Evolutionary conservation across 208 protist genomes (phyloP).

Genomic region (Crithidia fasciculata): DNA sequence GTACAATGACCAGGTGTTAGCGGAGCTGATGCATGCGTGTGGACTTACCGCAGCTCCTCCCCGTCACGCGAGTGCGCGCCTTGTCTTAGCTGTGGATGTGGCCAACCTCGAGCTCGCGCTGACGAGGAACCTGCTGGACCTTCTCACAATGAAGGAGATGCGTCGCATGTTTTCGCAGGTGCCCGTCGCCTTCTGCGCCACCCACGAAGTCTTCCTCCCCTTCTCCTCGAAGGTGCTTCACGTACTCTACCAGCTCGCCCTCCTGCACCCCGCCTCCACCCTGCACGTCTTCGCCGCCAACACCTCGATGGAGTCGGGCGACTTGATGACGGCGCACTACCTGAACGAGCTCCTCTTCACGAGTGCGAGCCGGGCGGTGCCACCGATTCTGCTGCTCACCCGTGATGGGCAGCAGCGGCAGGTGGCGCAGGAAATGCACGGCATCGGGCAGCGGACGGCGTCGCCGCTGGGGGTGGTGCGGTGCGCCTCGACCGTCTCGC

Average conservation of each 20-base stretch:
- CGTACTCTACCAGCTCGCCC: conserved; percentile 70
- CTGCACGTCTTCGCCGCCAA: conserved; percentile 72
- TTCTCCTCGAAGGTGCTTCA: conserved; percentile 60
- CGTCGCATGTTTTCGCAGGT: conserved; percentile 40
- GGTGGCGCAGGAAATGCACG: conserved; percentile 56
- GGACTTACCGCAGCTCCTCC: neutral
- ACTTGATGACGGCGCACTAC: conserved; percentile 52
- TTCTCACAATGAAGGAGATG: conserved; percentile 47
- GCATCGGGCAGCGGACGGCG: conserved; percentile 17
- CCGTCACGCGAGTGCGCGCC: neutral
- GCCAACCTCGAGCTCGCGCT: conserved; percentile 73
- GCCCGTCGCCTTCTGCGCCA: conserved; percentile 59
- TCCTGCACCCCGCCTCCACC: conserved; percentile 61
- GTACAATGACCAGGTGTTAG: conserved; percentile 58
- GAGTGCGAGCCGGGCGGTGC: conserved; percentile 19
- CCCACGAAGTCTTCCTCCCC: conserved; percentile 81
- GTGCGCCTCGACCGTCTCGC: conserved; percentile 2
- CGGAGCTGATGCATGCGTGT: conserved; percentile 29
- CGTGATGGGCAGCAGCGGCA: conserved; percentile 60
- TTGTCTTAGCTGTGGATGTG: conserved; percentile 73
- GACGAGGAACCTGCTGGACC: conserved; percentile 37
- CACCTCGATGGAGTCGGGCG: conserved; percentile 70
- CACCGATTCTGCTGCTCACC: conserved; percentile 76
- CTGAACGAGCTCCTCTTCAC: conserved; percentile 48
- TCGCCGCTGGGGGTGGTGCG: conserved; percentile 8